Conservation (phyloP, 208 protist genomes). For the Balamuthia mandrillaris region DNA sequence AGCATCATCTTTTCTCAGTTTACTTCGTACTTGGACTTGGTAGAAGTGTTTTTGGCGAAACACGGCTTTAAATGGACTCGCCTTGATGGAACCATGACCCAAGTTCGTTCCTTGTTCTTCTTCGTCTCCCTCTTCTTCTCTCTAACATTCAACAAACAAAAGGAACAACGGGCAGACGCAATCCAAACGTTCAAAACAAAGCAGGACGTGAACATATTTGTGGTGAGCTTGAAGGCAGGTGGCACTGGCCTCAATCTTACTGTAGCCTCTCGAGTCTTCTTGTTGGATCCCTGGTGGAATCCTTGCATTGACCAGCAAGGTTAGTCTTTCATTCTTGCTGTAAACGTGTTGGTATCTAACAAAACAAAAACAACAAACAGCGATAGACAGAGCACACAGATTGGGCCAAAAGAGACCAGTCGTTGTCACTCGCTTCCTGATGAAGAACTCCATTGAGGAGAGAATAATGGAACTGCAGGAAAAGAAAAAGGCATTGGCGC, state of each 20-base stretch:
- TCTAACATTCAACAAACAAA: too few species aligned
- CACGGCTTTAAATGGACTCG: background rate
- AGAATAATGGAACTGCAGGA: background rate
- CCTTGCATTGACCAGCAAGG: too few species aligned
- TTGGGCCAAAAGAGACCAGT: background rate
- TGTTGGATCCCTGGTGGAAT: slow-evolving; percentile 83
- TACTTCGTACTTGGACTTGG: slow-evolving; percentile 93
- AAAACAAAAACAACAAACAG: background rate
- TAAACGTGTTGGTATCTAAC: too few species aligned
- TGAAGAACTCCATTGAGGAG: background rate
- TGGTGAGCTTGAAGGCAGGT: slow-evolving; percentile 72
- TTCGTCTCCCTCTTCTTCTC: too few species aligned
- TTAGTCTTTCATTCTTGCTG: too few species aligned
- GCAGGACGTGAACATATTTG: slow-evolving; percentile 52
- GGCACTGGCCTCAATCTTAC: slow-evolving; percentile 96
- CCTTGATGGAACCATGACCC: slow-evolving; percentile 81
- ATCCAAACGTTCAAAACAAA: too few species aligned
- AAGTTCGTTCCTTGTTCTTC: too few species aligned
- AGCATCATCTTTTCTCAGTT: slow-evolving; percentile 96
- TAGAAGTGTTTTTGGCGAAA: slow-evolving; percentile 77
- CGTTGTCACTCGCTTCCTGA: background rate
- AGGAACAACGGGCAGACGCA: too few species aligned
- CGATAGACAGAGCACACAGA: background rate
- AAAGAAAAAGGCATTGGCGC: background rate
- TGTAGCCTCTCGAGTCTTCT: slow-evolving; percentile 87